phyloP scores from a whole-genome alignment of 192 early-diverging fungal species.

The Linnemannia zychae region DNA sequence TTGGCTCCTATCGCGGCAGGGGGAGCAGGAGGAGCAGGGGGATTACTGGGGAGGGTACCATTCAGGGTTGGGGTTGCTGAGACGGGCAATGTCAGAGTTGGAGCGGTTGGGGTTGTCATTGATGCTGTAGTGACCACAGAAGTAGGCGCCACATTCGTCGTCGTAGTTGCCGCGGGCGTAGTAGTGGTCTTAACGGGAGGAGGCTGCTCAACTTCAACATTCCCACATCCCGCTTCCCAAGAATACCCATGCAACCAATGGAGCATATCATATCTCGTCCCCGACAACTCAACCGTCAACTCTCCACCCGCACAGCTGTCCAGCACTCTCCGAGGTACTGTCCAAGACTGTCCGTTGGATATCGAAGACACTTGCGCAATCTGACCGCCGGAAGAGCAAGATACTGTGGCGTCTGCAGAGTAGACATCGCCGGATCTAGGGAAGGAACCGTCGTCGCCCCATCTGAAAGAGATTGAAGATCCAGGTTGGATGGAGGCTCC shows the following conservation, averaged over 20 bases:
- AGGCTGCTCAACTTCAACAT: neutral
- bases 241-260: slow-evolving; percentile 7
- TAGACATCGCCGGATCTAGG: slow-evolving; percentile 21
- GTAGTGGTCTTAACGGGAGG: neutral
- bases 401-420: slow-evolving; percentile 3
- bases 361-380: neutral
- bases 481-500: neutral
- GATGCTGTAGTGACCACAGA: neutral
- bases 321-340: neutral
- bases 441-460: slow-evolving; percentile 16
- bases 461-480: neutral
- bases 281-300: slow-evolving; percentile 12
- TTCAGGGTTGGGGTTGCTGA: neutral
- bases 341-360: slow-evolving; percentile 15
- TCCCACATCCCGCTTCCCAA: neutral
- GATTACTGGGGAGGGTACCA: neutral
- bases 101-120: neutral
- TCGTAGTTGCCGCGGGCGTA: neutral
- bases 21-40: too few relatives aligned
- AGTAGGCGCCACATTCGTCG: neutral
- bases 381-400: slow-evolving; percentile 11
- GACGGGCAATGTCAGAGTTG: neutral
- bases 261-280: neutral
- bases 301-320: neutral
- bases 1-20: neutral